Evolutionary conservation across 2,329 filamentous ascomycete species (phyloP), one percentile per base, ranked within the genome.

Genomic region (Aspergillus tamarii): DNA sequence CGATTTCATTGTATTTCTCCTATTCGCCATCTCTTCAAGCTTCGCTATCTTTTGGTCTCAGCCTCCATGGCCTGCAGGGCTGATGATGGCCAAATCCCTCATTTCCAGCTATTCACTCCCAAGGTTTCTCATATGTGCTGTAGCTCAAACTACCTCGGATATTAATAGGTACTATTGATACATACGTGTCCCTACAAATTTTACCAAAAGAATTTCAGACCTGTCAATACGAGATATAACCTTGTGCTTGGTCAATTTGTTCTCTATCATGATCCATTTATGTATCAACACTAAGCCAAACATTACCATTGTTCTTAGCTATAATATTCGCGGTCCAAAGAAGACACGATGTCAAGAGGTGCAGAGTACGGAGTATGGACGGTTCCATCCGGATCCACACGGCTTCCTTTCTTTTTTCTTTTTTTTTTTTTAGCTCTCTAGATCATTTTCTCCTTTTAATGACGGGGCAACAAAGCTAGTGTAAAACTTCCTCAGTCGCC

Each of bases 341-440:
- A 62, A 52, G 56, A 59, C 39, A 63, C 61, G 34, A 62, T 43
- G 28, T 53, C 48, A 30, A 54, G 32, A 26, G 36, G 8, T 10
- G 10, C 34, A 41, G 30, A 59, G 36, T 34, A 34, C 36, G 53
- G 30, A 59, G 36, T 34, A 34, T 30, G 53, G 57, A 34, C 46
- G 53, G 57, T 60, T 56, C 57, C 61, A 63, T 53, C 41, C 41
- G 57, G 61, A 48, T 54, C 61, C 61, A 63, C 61, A 34, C 48
- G 48, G 48, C 48, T 52, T 52, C 28, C 23, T 4, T 50, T 50
- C 30, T 48, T 23, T 48, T 26, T 48, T 48, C 26, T 26, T 46
- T 46, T 46, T 26, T 46, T 23, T 48, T 48, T 48, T 48, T 48
- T 14, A 26, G 8, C 6, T 28, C 48, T 28, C 12, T 9, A 52